phyloP scores from a whole-genome alignment of 352 stramenopile genomes.

The Detonula confervacea region DNA sequence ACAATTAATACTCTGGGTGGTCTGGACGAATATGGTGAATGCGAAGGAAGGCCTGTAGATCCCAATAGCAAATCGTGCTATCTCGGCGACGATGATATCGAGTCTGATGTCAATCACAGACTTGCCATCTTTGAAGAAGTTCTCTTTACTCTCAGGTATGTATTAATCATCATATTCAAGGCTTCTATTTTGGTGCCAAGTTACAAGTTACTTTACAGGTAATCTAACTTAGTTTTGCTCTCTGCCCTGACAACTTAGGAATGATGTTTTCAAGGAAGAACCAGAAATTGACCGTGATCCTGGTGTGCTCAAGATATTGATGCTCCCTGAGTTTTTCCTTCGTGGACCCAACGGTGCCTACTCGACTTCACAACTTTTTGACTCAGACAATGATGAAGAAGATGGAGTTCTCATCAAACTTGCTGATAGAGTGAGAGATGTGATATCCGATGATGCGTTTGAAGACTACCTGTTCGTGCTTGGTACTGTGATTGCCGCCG shows the following conservation, averaged over 20 bases:
- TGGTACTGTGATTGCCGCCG: constrained; percentile 37
- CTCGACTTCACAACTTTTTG: constrained; percentile 29
- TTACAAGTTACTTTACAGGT: too few relatives aligned
- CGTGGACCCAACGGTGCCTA: constrained; percentile 47
- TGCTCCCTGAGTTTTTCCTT: constrained; percentile 50
- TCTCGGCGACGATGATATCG: constrained; percentile 42
- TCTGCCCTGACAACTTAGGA: not conserved
- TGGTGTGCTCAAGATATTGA: constrained; percentile 51
- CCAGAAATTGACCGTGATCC: constrained; percentile 44
- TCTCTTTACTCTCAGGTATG: constrained; percentile 10
- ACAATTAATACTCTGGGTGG: constrained; percentile 56
- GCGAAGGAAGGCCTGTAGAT: constrained; percentile 34
- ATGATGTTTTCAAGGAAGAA: constrained; percentile 39
- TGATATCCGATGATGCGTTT: constrained; percentile 42
- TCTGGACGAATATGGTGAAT: constrained; percentile 39
- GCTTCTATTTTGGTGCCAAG: too few relatives aligned
- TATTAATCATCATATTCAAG: too few relatives aligned
- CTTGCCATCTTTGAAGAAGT: constrained; percentile 32
- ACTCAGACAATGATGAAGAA: constrained; percentile 11
- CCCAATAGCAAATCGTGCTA: constrained; percentile 31
- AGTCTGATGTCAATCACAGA: constrained; percentile 42
- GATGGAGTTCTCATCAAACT: constrained; percentile 40
- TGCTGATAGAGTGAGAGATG: constrained; percentile 21
- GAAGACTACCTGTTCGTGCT: constrained; percentile 56
- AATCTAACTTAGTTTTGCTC: too few relatives aligned